phyloP scores from a whole-genome alignment of 169 alveolate genomes.

The Plasmodium chabaudi region DNA sequence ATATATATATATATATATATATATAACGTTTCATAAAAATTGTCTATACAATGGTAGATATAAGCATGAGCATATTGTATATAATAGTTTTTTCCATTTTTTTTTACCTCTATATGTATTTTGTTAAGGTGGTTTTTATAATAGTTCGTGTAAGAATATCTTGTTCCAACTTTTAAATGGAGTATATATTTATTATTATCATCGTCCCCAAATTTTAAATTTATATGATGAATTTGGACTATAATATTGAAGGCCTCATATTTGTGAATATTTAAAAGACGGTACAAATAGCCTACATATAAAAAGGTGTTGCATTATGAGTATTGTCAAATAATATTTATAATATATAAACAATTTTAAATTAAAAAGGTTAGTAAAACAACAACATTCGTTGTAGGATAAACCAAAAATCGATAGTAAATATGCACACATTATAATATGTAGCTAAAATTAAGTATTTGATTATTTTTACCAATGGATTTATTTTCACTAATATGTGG shows the following conservation, averaged over 20 bases:
- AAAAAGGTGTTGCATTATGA: background rate
- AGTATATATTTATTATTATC: conserved; percentile 54
- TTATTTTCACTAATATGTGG: conserved; percentile 73
- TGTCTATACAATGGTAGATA: background rate
- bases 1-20: too few relatives aligned
- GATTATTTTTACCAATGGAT: conserved; percentile 32
- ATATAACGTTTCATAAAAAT: background rate
- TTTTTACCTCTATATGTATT: conserved; percentile 51
- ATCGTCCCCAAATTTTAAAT: conserved; percentile 56
- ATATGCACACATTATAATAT: too few relatives aligned
- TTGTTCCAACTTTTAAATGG: conserved; percentile 45
- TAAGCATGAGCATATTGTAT: too few relatives aligned
- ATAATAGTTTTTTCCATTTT: background rate
- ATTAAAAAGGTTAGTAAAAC: background rate
- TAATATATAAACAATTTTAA: background rate
- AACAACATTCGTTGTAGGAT: too few relatives aligned
- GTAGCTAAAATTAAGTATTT: background rate
- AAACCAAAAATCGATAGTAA: too few relatives aligned
- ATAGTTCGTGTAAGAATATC: conserved; percentile 67
- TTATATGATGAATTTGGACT: conserved; percentile 64
- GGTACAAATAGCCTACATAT: conserved; percentile 31
- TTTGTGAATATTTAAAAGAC: conserved; percentile 55
- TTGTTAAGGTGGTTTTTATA: conserved; percentile 49
- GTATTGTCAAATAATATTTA: too few relatives aligned
- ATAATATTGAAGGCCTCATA: conserved; percentile 56